Percentiles rank a stretch among this genome's conserved stretches.
Conservation (phyloP, 164 flowering plant genomes). For the Warburgia ugandensis region DNA sequence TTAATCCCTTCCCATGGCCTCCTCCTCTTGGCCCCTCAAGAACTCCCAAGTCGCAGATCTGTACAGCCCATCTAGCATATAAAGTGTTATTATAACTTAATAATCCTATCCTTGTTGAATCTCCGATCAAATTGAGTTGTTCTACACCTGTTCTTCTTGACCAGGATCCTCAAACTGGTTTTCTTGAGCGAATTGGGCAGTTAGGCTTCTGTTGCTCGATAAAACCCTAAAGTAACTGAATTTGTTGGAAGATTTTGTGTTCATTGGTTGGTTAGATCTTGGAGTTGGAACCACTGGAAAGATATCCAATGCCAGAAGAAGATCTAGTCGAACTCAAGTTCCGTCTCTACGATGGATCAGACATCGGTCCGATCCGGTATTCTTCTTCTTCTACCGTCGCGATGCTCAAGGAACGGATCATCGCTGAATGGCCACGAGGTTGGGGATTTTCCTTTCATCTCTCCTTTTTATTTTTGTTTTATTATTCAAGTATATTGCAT, state of each 20-base stretch:
- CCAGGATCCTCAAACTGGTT: no score
- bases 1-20: not conserved
- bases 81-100: no score
- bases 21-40: not conserved
- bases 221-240: conserved; percentile 1
- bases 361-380: conserved; percentile 56
- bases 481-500: no score
- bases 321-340: conserved; percentile 57
- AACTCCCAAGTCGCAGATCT: no score
- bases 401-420: conserved; percentile 53
- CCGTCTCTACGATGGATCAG: conserved; percentile 55
- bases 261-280: not conserved
- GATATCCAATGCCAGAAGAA: conserved; percentile 48
- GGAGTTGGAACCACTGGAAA: not conserved
- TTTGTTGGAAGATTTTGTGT: not conserved
- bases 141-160: no score
- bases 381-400: conserved; percentile 50
- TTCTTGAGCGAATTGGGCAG: no score
- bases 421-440: conserved; percentile 69
- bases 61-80: no score
- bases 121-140: no score
- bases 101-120: no score
- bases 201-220: not conserved
- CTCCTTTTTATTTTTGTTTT: no score
- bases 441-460: not conserved